These are phyloP conservation scores for Withania somnifera DNA, from an alignment of 305 asterid species.

Conservation along the genomic window DNA sequence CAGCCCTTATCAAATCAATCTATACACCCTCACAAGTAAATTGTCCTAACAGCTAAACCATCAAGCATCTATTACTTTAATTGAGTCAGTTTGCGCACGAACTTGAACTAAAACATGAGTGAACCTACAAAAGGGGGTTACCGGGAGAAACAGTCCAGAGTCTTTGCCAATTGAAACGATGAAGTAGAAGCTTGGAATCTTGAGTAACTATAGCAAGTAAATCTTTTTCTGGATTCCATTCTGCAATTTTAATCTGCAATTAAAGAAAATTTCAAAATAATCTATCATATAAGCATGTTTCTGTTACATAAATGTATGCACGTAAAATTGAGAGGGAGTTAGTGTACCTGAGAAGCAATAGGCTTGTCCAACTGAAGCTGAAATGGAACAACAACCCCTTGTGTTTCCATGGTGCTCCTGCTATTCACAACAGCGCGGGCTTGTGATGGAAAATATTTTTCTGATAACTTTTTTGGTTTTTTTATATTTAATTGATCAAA, in stretches of 20 bases:
- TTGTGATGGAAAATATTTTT: no score
- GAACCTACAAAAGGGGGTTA: constrained; percentile 2
- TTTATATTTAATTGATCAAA: no score
- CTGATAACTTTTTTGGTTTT: no score
- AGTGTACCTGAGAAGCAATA: constrained; percentile 59
- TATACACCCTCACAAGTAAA: background rate
- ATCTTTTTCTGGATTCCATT: constrained; percentile 99
- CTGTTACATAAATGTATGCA: no score
- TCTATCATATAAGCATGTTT: no score
- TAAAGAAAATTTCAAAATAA: no score
- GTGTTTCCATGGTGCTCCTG: constrained; percentile 33
- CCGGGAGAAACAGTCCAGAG: constrained; percentile 89
- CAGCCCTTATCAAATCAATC: background rate
- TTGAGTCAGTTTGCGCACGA: background rate
- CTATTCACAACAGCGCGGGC: no score
- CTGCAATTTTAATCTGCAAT: constrained; percentile 83
- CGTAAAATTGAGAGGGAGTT: no score
- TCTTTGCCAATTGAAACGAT: constrained; percentile 98
- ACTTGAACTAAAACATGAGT: background rate
- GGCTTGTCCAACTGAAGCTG: constrained; percentile 95
- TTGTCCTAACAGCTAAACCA: background rate
- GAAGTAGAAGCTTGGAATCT: constrained; percentile 68
- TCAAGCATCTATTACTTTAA: background rate
- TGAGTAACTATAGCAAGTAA: constrained; percentile 85
- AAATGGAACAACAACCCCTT: constrained; percentile 46